Conservation (phyloP, 352 stramenopile genomes). For the Phytophthora vignae region DNA sequence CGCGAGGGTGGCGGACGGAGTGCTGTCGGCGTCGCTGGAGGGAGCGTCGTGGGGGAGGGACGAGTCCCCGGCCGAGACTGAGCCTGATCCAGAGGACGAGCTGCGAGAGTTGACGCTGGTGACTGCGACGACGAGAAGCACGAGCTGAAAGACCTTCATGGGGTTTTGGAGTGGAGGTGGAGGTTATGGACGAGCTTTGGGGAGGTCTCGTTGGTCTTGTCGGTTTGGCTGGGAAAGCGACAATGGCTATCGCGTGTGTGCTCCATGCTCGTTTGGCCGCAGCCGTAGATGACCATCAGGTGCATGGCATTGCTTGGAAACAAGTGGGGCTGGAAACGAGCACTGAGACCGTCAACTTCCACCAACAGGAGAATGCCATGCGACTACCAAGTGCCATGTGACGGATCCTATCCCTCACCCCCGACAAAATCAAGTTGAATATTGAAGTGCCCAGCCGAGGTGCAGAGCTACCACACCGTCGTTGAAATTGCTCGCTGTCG, state of each 20-base stretch:
- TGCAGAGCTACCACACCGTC: no score
- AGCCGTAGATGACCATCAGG: neutral
- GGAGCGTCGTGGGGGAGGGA: neutral
- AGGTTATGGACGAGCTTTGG: neutral
- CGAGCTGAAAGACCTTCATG: slow-evolving; percentile 20
- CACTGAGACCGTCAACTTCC: neutral
- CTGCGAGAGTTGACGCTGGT: slow-evolving; percentile 4
- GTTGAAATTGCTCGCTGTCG: no score
- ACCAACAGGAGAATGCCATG: slow-evolving; percentile 2
- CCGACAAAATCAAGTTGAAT: neutral
- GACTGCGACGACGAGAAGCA: slow-evolving; percentile 15
- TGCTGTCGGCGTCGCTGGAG: neutral
- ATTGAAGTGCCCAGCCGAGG: neutral
- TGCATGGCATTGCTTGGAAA: slow-evolving; percentile 7
- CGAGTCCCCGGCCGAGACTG: slow-evolving; percentile 16
- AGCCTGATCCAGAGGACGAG: slow-evolving; percentile 15
- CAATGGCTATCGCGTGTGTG: neutral
- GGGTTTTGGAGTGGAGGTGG: neutral
- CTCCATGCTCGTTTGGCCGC: neutral
- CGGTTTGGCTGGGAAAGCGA: slow-evolving; percentile 7
- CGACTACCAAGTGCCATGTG: slow-evolving; percentile 1
- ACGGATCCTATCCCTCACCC: slow-evolving; percentile 1
- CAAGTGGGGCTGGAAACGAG: slow-evolving; percentile 3
- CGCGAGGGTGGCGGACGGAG: neutral
- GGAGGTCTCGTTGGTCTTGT: neutral